A percentile compares a stretch with the other conserved stretches of the same genome.
Conservation (phyloP, 2,329 filamentous ascomycete genomes). For the Ceratocystis eucalypticola region DNA sequence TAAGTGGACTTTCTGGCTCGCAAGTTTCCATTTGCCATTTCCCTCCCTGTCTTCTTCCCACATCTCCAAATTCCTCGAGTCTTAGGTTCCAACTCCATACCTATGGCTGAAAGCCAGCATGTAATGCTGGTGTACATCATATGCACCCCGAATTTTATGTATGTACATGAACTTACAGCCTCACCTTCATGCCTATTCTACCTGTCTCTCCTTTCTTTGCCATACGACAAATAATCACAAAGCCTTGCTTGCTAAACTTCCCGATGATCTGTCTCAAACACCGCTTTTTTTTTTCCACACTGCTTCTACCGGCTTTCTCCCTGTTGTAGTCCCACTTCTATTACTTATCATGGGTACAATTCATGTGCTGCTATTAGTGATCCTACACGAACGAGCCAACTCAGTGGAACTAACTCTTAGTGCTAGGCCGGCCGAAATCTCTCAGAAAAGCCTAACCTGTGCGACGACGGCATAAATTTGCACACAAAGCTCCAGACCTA, state of each 20-base stretch:
- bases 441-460: not conserved
- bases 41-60: not conserved
- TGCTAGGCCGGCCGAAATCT: not conserved
- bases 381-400: constrained; percentile 1
- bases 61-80: not conserved
- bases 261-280: not conserved
- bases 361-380: not conserved
- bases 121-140: not conserved
- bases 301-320: not conserved
- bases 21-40: not conserved
- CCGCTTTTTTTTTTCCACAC: not conserved
- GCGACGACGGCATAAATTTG: not conserved
- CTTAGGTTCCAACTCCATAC: not conserved
- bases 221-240: not conserved
- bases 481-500: not conserved
- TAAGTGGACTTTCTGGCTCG: too few relatives aligned
- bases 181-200: not conserved
- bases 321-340: not conserved
- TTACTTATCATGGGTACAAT: not conserved
- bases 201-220: constrained; percentile 1
- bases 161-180: not conserved
- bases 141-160: not conserved
- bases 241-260: not conserved
- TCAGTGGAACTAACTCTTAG: not conserved
- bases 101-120: not conserved